Evolutionary conservation across 1,284 basidiomycete species (phyloP).

Genomic region (Ustilago sp.): DNA sequence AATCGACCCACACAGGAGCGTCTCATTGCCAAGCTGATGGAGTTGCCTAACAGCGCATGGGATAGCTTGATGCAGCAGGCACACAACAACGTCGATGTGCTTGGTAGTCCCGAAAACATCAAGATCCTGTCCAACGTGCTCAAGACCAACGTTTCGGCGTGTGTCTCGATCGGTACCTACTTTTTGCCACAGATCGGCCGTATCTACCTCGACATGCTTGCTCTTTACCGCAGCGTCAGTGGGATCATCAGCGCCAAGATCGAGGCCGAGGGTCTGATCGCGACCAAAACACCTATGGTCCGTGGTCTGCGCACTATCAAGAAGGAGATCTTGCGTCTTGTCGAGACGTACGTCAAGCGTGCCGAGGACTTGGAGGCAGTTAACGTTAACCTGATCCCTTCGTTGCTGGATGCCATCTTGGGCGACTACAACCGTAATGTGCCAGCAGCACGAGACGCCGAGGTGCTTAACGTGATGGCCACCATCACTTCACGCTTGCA

Average conservation of each 20-base stretch:
- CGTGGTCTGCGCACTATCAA: constrained; percentile 95
- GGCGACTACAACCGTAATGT: constrained; percentile 97
- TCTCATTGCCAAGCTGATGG: constrained; percentile 94
- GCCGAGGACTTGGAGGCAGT: constrained; percentile 95
- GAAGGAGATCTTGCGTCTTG: constrained; percentile 94
- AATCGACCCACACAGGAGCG: constrained; percentile 97
- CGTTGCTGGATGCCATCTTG: constrained; percentile 93
- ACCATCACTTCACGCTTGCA: constrained; percentile 79
- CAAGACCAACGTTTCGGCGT: constrained; percentile 98
- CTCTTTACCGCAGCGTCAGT: constrained; percentile 96
- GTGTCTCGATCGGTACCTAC: constrained; percentile 95
- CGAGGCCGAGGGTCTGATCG: constrained; percentile 81
- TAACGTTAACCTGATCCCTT: constrained; percentile 92
- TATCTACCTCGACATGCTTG: constrained; percentile 98
- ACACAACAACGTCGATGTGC: constrained; percentile 89
- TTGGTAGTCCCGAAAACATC: constrained; percentile 91
- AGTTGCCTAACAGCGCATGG: constrained; percentile 97
- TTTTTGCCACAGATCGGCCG: constrained; percentile 96
- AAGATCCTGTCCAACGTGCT: constrained; percentile 97
- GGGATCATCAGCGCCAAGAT: constrained; percentile 97
- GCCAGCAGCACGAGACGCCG: constrained; percentile 91
- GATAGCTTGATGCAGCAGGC: constrained; percentile 97
- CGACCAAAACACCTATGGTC: constrained; percentile 97
- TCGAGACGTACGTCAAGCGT: constrained; percentile 97
- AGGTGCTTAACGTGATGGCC: constrained; percentile 97